These are phyloP conservation scores for Penicillium sp. DNA, from an alignment of 2,329 filamentous ascomycete genomes.

Conservation along the genomic window DNA sequence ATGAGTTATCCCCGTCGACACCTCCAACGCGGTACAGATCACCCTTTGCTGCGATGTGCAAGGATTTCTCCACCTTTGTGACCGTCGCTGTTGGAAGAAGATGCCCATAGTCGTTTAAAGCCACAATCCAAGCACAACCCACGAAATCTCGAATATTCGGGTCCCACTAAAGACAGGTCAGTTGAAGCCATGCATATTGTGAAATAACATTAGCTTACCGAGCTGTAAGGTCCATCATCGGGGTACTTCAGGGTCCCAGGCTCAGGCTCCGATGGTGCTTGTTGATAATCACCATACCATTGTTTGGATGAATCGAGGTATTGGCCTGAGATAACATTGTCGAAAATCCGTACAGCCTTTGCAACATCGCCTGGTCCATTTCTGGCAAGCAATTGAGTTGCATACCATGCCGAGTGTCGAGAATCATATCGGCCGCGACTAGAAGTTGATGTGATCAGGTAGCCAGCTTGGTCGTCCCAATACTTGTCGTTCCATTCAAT, in stretches of 20 bases:
- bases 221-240: conserved; percentile 13
- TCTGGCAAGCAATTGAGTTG: conserved; percentile 18
- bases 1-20: conserved; percentile 62
- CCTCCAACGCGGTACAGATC: conserved; percentile 64
- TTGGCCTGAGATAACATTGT: conserved; percentile 21
- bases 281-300: conserved; percentile 24
- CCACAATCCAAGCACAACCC: conserved; percentile 20
- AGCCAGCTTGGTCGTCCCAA: conserved; percentile 18
- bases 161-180: conserved; percentile 16
- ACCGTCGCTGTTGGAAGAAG: conserved; percentile 46
- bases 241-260: conserved; percentile 17
- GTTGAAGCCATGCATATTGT: not conserved
- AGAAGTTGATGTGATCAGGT: conserved; percentile 14
- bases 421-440: conserved; percentile 17
- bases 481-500: conserved; percentile 21
- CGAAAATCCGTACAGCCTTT: conserved; percentile 19
- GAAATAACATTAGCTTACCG: conserved; percentile 1
- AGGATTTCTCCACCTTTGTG: conserved; percentile 52
- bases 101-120: conserved; percentile 28
- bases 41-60: conserved; percentile 58
- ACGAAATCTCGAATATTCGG: conserved; percentile 23
- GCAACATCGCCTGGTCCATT: conserved; percentile 17
- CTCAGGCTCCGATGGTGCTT: conserved; percentile 16
- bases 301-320: conserved; percentile 16
- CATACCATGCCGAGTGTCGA: conserved; percentile 22